Percentiles rank a stretch among this genome's conserved stretches.
Evolutionary conservation across 2,329 filamentous ascomycete species (phyloP).

Genomic region (Fusarium graminum): DNA sequence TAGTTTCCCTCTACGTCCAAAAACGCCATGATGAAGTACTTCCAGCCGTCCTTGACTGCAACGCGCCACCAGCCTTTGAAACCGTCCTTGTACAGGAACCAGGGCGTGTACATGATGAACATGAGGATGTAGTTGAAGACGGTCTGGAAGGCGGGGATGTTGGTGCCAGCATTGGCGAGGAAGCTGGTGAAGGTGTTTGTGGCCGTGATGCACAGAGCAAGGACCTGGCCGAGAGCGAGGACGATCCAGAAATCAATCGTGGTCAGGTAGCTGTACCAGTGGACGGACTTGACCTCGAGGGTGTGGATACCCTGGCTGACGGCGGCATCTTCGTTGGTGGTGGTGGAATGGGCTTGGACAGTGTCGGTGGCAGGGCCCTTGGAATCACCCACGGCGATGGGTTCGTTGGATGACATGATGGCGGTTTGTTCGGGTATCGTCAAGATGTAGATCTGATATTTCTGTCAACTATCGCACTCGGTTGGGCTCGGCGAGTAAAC

Average conservation of each 20-base stretch:
- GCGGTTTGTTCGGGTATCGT: conserved; percentile 25
- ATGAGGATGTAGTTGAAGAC: conserved; percentile 95
- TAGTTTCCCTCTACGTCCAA: conserved; percentile 98
- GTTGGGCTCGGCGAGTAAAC: conserved; percentile 1
- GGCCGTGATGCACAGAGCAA: conserved; percentile 89
- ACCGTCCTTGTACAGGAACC: conserved; percentile 85
- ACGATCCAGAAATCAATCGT: conserved; percentile 92
- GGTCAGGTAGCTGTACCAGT: conserved; percentile 80
- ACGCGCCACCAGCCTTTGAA: conserved; percentile 75
- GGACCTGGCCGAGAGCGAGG: conserved; percentile 82
- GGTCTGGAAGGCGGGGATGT: conserved; percentile 94
- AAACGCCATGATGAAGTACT: conserved; percentile 92
- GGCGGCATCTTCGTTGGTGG: conserved; percentile 50
- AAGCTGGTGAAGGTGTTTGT: conserved; percentile 92
- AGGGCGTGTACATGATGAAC: conserved; percentile 82
- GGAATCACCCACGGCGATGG: conserved; percentile 35
- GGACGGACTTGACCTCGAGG: conserved; percentile 66
- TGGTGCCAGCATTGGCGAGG: conserved; percentile 74
- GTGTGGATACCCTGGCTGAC: conserved; percentile 66
- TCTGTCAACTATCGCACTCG: neutral
- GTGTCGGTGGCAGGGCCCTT: conserved; percentile 42
- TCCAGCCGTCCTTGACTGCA: conserved; percentile 82
- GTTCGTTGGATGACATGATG: conserved; percentile 32
- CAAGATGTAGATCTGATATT: conserved; percentile 10
- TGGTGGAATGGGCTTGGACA: conserved; percentile 16